Base-by-base conservation (phyloP, 75 land plant species). In the Sequoia sempervirens region DNA sequence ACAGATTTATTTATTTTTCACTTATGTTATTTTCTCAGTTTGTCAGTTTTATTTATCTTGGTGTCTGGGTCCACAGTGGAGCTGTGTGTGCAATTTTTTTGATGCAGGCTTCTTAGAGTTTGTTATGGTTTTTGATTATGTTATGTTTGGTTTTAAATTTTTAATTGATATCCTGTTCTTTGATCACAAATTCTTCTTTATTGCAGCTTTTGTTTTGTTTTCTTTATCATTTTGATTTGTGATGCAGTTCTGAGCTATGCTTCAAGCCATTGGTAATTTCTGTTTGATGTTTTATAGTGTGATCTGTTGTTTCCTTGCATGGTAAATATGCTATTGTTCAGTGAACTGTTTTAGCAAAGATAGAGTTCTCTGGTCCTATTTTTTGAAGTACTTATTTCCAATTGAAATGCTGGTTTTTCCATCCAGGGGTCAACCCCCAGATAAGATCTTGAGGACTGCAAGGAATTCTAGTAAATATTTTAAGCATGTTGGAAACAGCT, bases 371-470 rank as follows among this genome's bases (percentile, higher is more conserved):
- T 26, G 28, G n/a, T 30, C 36, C 73, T 70, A 32, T 32, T 70
- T 64, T 32, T 32, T 32, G 36, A 23, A 12, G 32, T 70, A 20
- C 30, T 2, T 70, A 2, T 28, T 30, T 28, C 36, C 36, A 32
- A 70, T 7, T 32, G 73, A 70, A 9, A 70, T 83, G 9, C 34
- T 83, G 18, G 26, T 72, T 58, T 52, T 47, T 26, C 20, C 73
- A 2, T 85, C 66, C 86, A 97, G 99, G 30, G 91, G 83, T 43
- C 95, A 92, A 81, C 99, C 99, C 52, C 99, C 99, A 61, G 97
- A 97, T 87, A 73, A 90, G 74, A 58, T 97, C 15, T 88, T 97
- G 47, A 82, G 87, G 84, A 89, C 91, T 74, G 97, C 97, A 52
- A 92, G 89, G 86, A 89, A 94, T 79, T 90, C 99, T 26, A 89